Percentiles rank a stretch among this genome's conserved stretches.
These are phyloP conservation scores for Macroventuria anomochaeta DNA, from an alignment of 2,329 filamentous ascomycete genomes.

Conservation along the genomic window DNA sequence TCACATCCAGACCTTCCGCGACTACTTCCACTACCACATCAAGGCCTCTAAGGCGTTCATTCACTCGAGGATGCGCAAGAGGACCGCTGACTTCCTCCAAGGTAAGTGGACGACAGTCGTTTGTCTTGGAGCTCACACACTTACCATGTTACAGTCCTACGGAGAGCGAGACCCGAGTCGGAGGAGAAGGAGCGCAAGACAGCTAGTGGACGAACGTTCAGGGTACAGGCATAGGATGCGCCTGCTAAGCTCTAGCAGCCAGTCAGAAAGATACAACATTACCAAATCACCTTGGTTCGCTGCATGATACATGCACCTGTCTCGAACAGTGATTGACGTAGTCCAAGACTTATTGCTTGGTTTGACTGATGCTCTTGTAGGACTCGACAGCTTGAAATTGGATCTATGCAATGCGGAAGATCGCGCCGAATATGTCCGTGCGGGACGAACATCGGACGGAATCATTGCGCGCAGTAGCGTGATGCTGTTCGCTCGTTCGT, in stretches of 20 bases:
- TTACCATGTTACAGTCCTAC: conserved; percentile 72
- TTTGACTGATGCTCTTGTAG: too few species aligned
- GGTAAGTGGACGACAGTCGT: conserved; percentile 60
- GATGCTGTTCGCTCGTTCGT: too few species aligned
- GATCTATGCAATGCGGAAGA: too few species aligned
- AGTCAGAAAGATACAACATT: conserved; percentile 1
- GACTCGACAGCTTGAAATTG: too few species aligned
- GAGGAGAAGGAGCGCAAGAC: conserved; percentile 99
- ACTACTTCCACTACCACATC: conserved; percentile 99
- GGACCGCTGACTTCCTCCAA: conserved; percentile 98
- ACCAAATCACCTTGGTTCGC: background rate
- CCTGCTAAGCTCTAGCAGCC: background rate
- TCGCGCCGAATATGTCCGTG: too few species aligned
- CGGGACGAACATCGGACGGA: too few species aligned
- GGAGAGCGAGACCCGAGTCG: conserved; percentile 90
- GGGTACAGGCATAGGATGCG: conserved; percentile 58
- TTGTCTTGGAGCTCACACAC: conserved; percentile 15
- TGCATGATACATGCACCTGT: too few species aligned
- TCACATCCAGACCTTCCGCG: conserved; percentile 99
- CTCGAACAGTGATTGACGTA: too few species aligned
- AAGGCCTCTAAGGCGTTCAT: conserved; percentile 99
- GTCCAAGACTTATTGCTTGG: too few species aligned
- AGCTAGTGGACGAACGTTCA: conserved; percentile 92
- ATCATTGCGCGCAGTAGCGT: too few species aligned
- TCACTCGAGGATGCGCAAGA: conserved; percentile 95